Conservation (phyloP, 306 rosid species). For the Sechiopsis laciniata region DNA sequence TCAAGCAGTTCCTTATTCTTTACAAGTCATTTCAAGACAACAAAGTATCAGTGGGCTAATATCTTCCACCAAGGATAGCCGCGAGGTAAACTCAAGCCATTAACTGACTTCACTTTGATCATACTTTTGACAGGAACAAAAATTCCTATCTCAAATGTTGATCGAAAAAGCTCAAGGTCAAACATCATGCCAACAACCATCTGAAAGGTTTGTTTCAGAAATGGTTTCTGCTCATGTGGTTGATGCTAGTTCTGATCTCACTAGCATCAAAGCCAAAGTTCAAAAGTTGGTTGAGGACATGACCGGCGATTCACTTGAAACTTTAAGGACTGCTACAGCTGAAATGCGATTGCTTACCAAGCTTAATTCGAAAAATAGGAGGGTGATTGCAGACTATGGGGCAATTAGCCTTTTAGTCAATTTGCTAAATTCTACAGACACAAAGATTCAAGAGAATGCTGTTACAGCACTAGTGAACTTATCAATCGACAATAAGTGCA, state of each 20-base stretch:
- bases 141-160: slow-evolving; percentile 35
- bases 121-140: slow-evolving; percentile 44
- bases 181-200: slow-evolving; percentile 29
- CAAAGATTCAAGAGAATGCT: slow-evolving; percentile 78
- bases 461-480: slow-evolving; percentile 93
- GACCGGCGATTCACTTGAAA: slow-evolving; percentile 52
- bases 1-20: not conserved
- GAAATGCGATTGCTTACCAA: slow-evolving; percentile 80
- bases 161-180: slow-evolving; percentile 58
- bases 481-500: slow-evolving; percentile 82
- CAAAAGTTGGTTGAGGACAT: slow-evolving; percentile 65
- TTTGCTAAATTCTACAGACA: slow-evolving; percentile 56
- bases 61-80: slow-evolving; percentile 52
- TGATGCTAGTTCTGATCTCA: slow-evolving; percentile 67
- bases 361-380: slow-evolving; percentile 77
- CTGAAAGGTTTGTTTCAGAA: too few relatives aligned
- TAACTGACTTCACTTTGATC: not conserved
- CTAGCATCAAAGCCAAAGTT: slow-evolving; percentile 65
- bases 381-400: slow-evolving; percentile 81
- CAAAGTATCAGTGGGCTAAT: slow-evolving; percentile 35
- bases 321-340: slow-evolving; percentile 66
- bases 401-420: slow-evolving; percentile 68
- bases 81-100: slow-evolving; percentile 38
- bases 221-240: slow-evolving; percentile 42
- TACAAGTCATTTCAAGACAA: not conserved